These are phyloP conservation scores for Halophytophthora polymorphica DNA, from an alignment of 352 stramenopile species.

Conservation along the genomic window DNA sequence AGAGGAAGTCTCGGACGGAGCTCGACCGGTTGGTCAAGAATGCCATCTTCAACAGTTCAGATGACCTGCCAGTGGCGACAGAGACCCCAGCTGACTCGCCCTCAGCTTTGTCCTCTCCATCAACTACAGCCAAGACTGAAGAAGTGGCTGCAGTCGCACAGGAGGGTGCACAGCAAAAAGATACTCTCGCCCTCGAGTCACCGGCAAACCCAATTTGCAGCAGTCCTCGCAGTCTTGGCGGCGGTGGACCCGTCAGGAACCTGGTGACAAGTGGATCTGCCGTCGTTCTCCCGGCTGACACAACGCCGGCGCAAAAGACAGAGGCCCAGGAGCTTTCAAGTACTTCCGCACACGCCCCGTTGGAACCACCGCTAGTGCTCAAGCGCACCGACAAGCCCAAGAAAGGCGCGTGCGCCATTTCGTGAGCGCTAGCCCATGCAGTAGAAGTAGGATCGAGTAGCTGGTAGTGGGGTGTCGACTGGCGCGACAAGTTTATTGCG, in stretches of 20 bases:
- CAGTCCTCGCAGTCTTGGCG: too few species aligned
- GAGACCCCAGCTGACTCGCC: background rate
- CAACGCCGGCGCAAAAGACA: too few species aligned
- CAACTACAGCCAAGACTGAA: background rate
- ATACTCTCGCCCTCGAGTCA: too few species aligned
- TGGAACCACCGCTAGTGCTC: constrained; percentile 5
- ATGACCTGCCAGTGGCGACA: background rate
- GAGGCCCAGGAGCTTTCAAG: background rate
- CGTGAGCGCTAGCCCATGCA: constrained; percentile 6
- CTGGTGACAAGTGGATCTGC: too few species aligned
- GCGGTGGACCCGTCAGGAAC: too few species aligned
- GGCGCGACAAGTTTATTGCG: background rate
- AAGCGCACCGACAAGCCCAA: constrained; percentile 21
- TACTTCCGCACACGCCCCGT: background rate
- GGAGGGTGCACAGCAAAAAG: too few species aligned
- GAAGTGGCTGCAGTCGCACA: background rate
- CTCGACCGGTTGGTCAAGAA: constrained; percentile 6
- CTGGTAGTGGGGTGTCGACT: too few species aligned
- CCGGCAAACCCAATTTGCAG: too few species aligned
- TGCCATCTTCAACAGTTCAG: constrained; percentile 1
- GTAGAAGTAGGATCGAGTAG: too few species aligned
- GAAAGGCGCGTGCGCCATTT: constrained; percentile 22
- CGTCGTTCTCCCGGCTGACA: too few species aligned
- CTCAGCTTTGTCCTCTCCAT: background rate
- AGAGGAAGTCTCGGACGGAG: constrained; percentile 10